Conservation (phyloP, 108 stramenopile species). For the Schizochytrium sp. region DNA sequence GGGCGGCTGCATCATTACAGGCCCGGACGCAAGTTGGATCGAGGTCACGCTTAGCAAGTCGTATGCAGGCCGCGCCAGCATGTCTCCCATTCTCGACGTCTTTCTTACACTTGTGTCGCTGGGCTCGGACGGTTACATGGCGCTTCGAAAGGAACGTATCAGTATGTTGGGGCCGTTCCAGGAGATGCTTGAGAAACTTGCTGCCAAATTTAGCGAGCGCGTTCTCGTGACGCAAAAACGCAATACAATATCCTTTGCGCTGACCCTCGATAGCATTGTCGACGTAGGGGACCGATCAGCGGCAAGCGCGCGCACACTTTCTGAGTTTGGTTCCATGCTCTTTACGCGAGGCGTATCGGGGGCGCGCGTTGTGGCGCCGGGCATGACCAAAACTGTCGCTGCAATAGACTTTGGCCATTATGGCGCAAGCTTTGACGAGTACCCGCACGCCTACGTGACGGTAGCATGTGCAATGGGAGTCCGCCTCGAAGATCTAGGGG, state of each 20-base stretch:
- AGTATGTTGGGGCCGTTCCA: constrained; percentile 48
- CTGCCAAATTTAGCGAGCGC: constrained; percentile 69
- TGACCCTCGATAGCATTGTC: constrained; percentile 55
- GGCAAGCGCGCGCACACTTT: constrained; percentile 43
- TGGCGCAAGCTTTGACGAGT: constrained; percentile 11
- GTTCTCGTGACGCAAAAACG: constrained; percentile 57
- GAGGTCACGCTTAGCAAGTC: constrained; percentile 62
- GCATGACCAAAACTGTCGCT: not conserved
- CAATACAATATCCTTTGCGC: constrained; percentile 91
- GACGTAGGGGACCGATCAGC: not conserved
- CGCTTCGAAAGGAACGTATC: constrained; percentile 40
- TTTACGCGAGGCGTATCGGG: constrained; percentile 93
- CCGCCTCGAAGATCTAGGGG: not conserved
- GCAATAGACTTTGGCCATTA: not conserved
- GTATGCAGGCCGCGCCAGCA: constrained; percentile 93
- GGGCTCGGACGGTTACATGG: constrained; percentile 56
- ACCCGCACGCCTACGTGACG: constrained; percentile 25
- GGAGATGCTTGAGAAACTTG: constrained; percentile 48
- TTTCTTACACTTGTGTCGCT: constrained; percentile 89
- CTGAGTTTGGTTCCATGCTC: constrained; percentile 90
- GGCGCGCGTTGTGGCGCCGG: constrained; percentile 41
- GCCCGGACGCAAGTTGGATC: constrained; percentile 62
- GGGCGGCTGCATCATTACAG: constrained; percentile 76
- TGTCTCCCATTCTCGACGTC: constrained; percentile 83
- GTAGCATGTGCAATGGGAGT: constrained; percentile 26